phyloP scores from a whole-genome alignment of 768 basidiomycete species.

The Epithele typhae region DNA sequence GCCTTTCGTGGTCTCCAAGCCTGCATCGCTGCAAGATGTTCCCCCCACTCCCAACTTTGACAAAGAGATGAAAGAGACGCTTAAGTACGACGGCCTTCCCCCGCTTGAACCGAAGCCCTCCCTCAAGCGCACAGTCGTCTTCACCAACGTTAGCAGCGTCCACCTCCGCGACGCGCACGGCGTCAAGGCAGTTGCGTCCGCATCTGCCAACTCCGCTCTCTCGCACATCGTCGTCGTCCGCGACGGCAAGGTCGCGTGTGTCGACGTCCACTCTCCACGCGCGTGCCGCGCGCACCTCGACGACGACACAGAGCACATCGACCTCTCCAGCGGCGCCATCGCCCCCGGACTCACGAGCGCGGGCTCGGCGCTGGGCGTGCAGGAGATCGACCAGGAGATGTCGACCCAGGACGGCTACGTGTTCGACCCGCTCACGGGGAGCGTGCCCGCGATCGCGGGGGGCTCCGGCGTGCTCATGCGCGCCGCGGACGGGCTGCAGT shows the following conservation, averaged over 20 bases:
- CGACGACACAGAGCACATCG: conserved; percentile 31
- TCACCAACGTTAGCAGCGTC: conserved; percentile 35
- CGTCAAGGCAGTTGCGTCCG: too few relatives aligned
- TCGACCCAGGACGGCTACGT: conserved; percentile 53
- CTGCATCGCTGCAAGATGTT: conserved; percentile 43
- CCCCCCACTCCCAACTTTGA: conserved; percentile 59
- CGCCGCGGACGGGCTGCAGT: conserved; percentile 73
- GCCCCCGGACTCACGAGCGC: conserved; percentile 60
- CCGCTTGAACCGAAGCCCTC: conserved; percentile 45
- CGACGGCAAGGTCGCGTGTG: conserved; percentile 52
- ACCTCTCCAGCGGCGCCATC: conserved; percentile 65
- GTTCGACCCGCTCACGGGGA: conserved; percentile 39
- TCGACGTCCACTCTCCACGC: conserved; percentile 35
- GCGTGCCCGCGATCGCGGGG: conserved; percentile 32
- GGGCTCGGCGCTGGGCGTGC: conserved; percentile 61
- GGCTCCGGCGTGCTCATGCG: conserved; percentile 39
- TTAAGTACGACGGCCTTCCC: conserved; percentile 62
- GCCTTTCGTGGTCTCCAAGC: conserved; percentile 50
- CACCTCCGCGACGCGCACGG: too few relatives aligned
- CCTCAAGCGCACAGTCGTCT: conserved; percentile 39
- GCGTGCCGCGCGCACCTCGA: conserved; percentile 10
- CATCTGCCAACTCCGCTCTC: background rate
- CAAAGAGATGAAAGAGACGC: conserved; percentile 47
- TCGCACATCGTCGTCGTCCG: conserved; percentile 34
- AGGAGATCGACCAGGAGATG: conserved; percentile 61